Percentiles rank a stretch among this genome's conserved stretches.
phyloP scores from a whole-genome alignment of 495 filamentous ascomycete genomes.

The Podospora appendiculata region DNA sequence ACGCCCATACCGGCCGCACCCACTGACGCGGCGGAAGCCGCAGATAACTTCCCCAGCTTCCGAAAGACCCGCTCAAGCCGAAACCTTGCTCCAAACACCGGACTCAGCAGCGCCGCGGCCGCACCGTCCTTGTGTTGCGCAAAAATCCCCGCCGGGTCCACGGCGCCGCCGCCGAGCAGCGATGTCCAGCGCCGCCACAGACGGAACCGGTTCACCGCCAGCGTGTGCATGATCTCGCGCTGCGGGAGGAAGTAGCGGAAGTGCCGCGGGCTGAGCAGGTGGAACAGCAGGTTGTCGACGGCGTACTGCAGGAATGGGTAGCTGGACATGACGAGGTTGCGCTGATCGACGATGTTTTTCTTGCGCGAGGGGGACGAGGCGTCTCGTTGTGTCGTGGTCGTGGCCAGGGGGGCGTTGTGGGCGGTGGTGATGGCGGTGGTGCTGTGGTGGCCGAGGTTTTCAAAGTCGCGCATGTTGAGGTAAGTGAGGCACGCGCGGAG shows the following conservation, averaged over 20 bases:
- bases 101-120: constrained; percentile 16
- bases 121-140: constrained; percentile 4
- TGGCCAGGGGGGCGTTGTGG: background rate
- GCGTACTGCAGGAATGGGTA: constrained; percentile 32
- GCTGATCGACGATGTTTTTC: constrained; percentile 13
- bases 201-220: constrained; percentile 19
- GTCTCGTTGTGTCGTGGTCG: background rate
- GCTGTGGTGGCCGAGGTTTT: constrained; percentile 15
- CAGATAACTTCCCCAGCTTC: constrained; percentile 15
- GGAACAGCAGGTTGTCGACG: constrained; percentile 26
- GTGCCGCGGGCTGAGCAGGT: constrained; percentile 21
- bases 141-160: constrained; percentile 17
- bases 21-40: background rate
- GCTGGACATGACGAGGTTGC: constrained; percentile 19
- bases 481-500: constrained; percentile 26
- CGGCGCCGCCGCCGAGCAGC: constrained; percentile 20
- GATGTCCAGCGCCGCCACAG: constrained; percentile 32
- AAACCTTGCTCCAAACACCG: constrained; percentile 25
- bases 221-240: constrained; percentile 12
- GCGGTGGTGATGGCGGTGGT: background rate
- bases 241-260: constrained; percentile 32
- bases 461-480: constrained; percentile 30
- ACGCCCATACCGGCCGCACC: background rate
- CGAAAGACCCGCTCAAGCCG: constrained; percentile 23
- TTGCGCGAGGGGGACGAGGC: constrained; percentile 2